Base-by-base conservation (phyloP, 2,329 filamentous ascomycete species). In the Coniella lustricola region DNA sequence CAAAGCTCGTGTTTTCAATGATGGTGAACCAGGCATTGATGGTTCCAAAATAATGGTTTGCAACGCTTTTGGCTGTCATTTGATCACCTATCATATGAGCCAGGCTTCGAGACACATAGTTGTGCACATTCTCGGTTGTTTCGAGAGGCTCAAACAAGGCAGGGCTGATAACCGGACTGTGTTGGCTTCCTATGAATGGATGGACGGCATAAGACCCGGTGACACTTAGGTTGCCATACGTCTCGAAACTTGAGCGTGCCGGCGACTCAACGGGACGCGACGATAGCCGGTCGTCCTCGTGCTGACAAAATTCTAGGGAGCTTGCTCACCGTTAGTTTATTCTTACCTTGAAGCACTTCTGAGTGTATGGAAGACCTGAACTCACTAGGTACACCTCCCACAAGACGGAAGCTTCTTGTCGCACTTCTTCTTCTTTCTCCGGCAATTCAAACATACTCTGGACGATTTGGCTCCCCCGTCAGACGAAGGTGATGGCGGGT, bases 21-120 rank as follows among this genome's bases (percentile, higher is more conserved):
- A 62, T 55, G 41, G 58, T 55, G 46, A 62, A 62, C 61, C 61
- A 62, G 8, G 54, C 56, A 46, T 61, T 59, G 52, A 58, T 56
- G 34, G 55, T 57, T 7, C 21, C 33, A 38, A 63, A 63, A 41
- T 62, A 63, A 21, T 53, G 46, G 9, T 50, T 37, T 25, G 58
- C 51, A 13, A 57, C 55, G 21, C 56, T 56, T 47, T 56, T 56
- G 34, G 59, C 50, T 7, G 51, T 51, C 44, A 53, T 44, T 22
- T 54, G 55, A 25, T 53, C 55, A n/a, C 53, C 54, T 43, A 59
- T 50, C 13, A 57, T 56, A 14, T 62, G 59, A 10, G 55, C 46
- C 21, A 63, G 41, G 32, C 56, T 58, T 7, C 57, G 54, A 34
- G 56, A 60, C 31, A 57, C 50, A 37, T 60, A 57, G 5, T 53